Base-by-base conservation (phyloP, 1,139 yeast species). In the Saccharomyces hybrid region DNA sequence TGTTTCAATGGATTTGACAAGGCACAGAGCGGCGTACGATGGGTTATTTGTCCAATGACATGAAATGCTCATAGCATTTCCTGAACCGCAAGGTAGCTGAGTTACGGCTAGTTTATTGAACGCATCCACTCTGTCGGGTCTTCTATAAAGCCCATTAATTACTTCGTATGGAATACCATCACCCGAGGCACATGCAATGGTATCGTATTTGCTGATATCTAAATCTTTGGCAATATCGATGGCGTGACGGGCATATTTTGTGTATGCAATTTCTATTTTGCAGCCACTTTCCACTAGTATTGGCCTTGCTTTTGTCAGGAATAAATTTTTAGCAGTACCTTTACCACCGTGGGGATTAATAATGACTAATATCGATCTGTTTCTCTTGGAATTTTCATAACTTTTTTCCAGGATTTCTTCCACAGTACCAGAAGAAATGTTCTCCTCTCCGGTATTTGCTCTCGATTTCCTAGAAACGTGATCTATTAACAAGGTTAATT, bases 81-180 rank as follows among this genome's bases (percentile, higher is more conserved):
- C 99, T 1, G 97, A 87, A 0, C 98, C 97, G 64, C 97, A 88
- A 1, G 99, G 99, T 28, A 93, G 73, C 70, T 93, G 97, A 27
- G 95, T 84, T 1, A 93, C 73, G 0, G 88, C 83, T 16, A 89
- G 59, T 56, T 81, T 80, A 54, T 78, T 75, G 63, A 93, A 84
- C 0, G 93, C 95, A 5, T 70, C 70, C 0, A 74, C 78, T 9
- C 84, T 82, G 68, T 89, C 96, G 0, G 74, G 65, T 26, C 89
- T 76, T 54, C 59, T 63, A 59, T 82, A 88, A 47, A 93, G 75
- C 2, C 98, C 99, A 68, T 93, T 93, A 50, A 90, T 79, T 5
- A 93, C 89, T 69, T 93, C 98, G 70, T 91, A 95, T 1, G 98
- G 97, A 47, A 89, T 83, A 9, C 99, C 99, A 72, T 93, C 99